Base-by-base conservation (phyloP, 352 stramenopile genomes). In the Globisporangium nagaii region DNA sequence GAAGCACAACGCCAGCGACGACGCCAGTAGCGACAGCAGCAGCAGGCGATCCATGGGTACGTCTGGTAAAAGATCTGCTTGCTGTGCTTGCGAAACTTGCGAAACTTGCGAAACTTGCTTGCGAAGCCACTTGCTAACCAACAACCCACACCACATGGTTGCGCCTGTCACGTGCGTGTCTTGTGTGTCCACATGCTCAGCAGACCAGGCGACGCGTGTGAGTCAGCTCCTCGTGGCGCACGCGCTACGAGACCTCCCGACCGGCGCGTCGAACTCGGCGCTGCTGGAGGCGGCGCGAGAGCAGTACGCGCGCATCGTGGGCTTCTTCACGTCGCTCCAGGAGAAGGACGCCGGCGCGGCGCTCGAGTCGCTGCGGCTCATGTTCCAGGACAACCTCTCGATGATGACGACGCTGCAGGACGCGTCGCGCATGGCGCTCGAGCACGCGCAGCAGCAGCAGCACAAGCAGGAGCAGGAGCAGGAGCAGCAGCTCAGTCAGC, bases 191-290 rank as follows among this genome's bases (percentile, higher is more conserved):
- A 10, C 32, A 30, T 27, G 30, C 12, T 47, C 40, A 35, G 35
- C 57, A 86, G 78, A 67, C 36, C 66, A 82, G 40, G 69, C 78
- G 10, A 49, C 85, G 13, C 63, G 85, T 27, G 62, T 88, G 54
- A 75, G 73, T 25, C 71, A 84, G 30, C 76, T 84, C 60, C 55
- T 89, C 19, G 52, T 86, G 12, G 66, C 83, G 30, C 72, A 68
- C 25, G 73, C 73, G 39, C 58, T 89, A 20, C 53, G 53, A 41
- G 41, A 36, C 20, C 49, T 56, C 17, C 35, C 49, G 27, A 55
- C 80, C 13, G 66, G 74, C 44, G 60, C 66, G 17, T 71, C 76
- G 28, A 73, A 75, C 13, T 78, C 66, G 20, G 67, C 74, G 20
- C 69, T 73, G 47, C 75, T 89, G 46, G 62, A 70, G 34, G 70